Base-by-base conservation (phyloP, 2,329 filamentous ascomycete genomes). In the Paecilomyces fulvus region DNA sequence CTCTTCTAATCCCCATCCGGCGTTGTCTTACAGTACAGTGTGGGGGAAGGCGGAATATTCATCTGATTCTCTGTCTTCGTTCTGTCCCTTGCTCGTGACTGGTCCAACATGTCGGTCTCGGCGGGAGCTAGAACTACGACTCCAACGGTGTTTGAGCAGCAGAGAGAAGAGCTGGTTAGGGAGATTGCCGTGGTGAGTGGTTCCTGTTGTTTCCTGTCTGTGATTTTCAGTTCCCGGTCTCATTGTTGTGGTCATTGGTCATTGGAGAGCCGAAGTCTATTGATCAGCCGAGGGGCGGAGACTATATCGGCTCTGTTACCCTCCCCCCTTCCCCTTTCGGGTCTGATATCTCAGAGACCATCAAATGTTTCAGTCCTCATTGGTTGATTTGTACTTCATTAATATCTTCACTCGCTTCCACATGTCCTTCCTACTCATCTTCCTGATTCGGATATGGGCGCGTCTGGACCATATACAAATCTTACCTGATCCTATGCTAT, bases 141-240 rank as follows among this genome's bases (percentile, higher is more conserved):
- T 10, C 69, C 68, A 12, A 71, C 70, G 8, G 71, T 71, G 50
- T 77, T 77, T 57, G 71, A 76, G 59, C 68, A 75, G 55, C 74
- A 77, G 55, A 70, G 75, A 43, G 68, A 69, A 51, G 73, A 73
- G 58, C 65, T 77, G 4, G 67, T 77, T 2, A 61, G 67, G 12
- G 75, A 77, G 55, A 77, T 77, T 56, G 73, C 75, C 1, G 66
- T 73, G 56, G 75, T 75, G 56, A 63, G 71, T 62, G n/a, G 12
- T 49, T 37, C 9, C 23, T 48, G 51, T 43, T n/a, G n/a, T 31
- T 43, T 21, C 25, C 48, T 53, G 20, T 51, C 25, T 54, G 20
- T 55, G 21, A 33, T 28, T 4, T 23, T 33, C 37, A 53, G 30
- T 51, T 52, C 43, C 23, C 53, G 3, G 46, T 5, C 6, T 28